These are phyloP conservation scores for Claviceps fusiformis DNA, from an alignment of 2,329 filamentous ascomycete genomes.

Conservation along the genomic window DNA sequence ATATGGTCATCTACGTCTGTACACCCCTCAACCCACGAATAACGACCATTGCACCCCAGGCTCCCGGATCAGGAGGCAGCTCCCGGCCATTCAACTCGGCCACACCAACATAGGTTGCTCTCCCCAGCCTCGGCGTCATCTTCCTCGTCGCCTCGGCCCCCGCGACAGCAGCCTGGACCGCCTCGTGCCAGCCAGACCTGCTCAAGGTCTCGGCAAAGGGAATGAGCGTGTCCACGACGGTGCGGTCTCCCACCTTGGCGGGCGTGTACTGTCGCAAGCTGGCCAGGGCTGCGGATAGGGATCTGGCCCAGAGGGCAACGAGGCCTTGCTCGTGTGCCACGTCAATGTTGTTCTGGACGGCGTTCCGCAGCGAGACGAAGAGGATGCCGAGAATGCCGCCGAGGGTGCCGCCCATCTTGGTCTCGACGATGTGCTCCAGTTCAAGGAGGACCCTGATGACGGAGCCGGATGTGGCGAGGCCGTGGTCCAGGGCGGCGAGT, in stretches of 20 bases:
- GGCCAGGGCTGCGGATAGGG: constrained; percentile 28
- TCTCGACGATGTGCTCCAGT: constrained; percentile 41
- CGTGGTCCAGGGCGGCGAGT: constrained; percentile 30
- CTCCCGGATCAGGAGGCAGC: constrained; percentile 54
- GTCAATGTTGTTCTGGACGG: constrained; percentile 24
- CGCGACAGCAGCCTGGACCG: constrained; percentile 42
- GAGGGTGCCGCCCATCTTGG: constrained; percentile 39
- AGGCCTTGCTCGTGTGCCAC: constrained; percentile 18
- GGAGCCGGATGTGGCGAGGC: constrained; percentile 29
- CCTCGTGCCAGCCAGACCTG: constrained; percentile 37
- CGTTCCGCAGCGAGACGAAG: constrained; percentile 32
- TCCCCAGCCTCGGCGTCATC: constrained; percentile 50
- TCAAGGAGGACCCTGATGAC: constrained; percentile 32
- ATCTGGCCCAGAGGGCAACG: constrained; percentile 28
- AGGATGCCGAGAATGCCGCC: constrained; percentile 42
- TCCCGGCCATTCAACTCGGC: constrained; percentile 35
- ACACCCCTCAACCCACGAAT: constrained; percentile 24
- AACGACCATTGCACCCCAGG: constrained; percentile 52
- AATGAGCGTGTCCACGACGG: constrained; percentile 43
- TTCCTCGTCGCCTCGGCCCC: constrained; percentile 51
- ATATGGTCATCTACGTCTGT: background rate
- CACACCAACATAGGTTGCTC: constrained; percentile 54
- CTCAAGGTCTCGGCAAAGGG: constrained; percentile 36
- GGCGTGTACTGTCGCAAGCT: constrained; percentile 39
- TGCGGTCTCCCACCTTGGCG: constrained; percentile 40